phyloP scores from a whole-genome alignment of 495 filamentous ascomycete species.

The Achaetomiella virescens region DNA sequence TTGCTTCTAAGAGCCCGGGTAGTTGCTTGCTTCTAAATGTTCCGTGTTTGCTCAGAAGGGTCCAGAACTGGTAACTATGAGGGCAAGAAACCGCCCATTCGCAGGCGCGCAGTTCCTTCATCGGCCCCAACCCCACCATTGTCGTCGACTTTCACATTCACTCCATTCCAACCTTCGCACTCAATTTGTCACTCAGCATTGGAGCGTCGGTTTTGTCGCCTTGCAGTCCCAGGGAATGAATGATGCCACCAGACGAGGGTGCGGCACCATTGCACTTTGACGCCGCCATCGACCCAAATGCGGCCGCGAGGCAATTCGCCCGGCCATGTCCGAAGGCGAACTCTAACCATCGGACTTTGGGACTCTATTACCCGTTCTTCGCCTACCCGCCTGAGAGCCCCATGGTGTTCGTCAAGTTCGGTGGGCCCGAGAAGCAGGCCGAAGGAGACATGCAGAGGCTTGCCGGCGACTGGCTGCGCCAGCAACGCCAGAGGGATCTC shows the following conservation, averaged over 20 bases:
- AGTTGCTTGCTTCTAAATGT: too few species aligned
- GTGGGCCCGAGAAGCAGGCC: slow-evolving; percentile 6
- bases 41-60: too few species aligned
- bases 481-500: background rate
- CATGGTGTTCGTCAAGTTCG: slow-evolving; percentile 7
- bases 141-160: too few species aligned
- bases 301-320: slow-evolving; percentile 1
- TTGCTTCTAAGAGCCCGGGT: too few species aligned
- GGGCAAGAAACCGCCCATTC: too few species aligned
- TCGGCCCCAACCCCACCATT: too few species aligned
- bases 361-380: background rate
- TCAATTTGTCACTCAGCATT: too few species aligned
- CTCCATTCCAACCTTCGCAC: too few species aligned
- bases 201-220: too few species aligned
- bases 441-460: background rate
- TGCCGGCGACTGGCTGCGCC: background rate
- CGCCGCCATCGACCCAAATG: background rate
- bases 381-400: background rate
- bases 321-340: background rate
- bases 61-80: too few species aligned
- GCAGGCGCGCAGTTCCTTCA: too few species aligned
- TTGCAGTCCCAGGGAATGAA: too few species aligned
- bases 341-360: background rate
- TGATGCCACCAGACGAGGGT: background rate
- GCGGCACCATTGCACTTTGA: background rate